Evolutionary conservation across 2,329 filamentous ascomycete species (phyloP), one percentile per base, ranked within the genome.

Genomic region (Sarocladium kiliense): DNA sequence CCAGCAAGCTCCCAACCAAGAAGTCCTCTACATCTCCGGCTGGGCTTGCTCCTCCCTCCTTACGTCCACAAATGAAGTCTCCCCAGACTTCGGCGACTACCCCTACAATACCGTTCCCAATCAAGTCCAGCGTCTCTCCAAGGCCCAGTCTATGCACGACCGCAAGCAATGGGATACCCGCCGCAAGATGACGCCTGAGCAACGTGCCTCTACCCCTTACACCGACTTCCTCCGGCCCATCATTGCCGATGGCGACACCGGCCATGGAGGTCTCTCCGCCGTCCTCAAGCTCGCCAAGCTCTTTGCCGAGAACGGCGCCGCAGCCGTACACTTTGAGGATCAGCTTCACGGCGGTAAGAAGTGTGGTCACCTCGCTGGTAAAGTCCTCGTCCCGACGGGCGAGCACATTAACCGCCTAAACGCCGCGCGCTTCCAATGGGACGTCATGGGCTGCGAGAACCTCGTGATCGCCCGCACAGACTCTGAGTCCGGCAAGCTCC

Each of bases 81-180:
- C 91, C 0, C 89, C 94, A 42, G 94, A 99, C 70, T 96, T 97
- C 74, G 94, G 94, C 65, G 94, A 99, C 73, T 99, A 99, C 70
- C 94, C 94, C 0, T 99, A 99, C 76, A 97, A 97, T 69, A 99
- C 94, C 0, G 94, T 99, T 3, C 94, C 94, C 9, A 97, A 97
- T 74, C 94, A 97, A 71, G 94, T 99, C 3, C 91, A 99, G 75
- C 85, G 94, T 60, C 77, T 99, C 53, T 91, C 95, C 75, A 97
- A 97, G 75, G 94, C 94, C 3, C 94, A 99, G 72, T 91, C 91
- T 61, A 86, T 97, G 78, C 94, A 99, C 70, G 94, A 99, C 71
- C 87, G 94, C 62, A 96, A 95, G 72, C 89, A 97, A 66, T 97
- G 89, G 86, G 91, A 97, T 69, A 76, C 83, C 23, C 81, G 94